These are phyloP conservation scores for Sarocladium strictum DNA, from an alignment of 2,329 filamentous ascomycete species.

Conservation along the genomic window DNA sequence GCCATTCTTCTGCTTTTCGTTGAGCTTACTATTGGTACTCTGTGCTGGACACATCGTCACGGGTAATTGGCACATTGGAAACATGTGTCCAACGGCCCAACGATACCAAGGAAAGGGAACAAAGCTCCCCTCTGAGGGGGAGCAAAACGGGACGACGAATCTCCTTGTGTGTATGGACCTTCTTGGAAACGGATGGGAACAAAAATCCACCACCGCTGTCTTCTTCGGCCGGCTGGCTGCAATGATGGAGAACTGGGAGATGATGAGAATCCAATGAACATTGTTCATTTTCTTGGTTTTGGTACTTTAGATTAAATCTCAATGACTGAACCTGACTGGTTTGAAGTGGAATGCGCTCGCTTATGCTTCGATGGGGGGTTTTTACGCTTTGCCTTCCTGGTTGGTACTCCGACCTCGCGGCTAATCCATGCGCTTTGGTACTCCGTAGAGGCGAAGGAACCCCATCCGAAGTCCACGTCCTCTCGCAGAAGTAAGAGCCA, in stretches of 20 bases:
- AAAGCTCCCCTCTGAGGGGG: not conserved
- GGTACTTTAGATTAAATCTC: slow-evolving; percentile 6
- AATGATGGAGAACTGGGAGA: not conserved
- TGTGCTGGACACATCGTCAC: slow-evolving; percentile 8
- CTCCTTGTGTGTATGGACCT: not conserved
- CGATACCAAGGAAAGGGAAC: not conserved
- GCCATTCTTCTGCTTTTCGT: not conserved
- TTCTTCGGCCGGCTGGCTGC: not conserved
- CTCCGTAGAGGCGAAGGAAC: slow-evolving; percentile 78
- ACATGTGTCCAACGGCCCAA: too few relatives aligned
- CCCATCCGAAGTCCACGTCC: slow-evolving; percentile 64
- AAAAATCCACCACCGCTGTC: not conserved
- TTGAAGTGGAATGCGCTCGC: too few relatives aligned
- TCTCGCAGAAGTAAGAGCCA: slow-evolving; percentile 93
- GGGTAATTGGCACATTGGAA: not conserved
- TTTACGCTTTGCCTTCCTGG: not conserved
- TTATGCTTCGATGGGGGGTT: not conserved
- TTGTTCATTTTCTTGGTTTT: not conserved
- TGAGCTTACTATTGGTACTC: not conserved
- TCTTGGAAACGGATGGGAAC: not conserved
- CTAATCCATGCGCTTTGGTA: too few relatives aligned
- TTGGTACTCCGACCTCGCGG: too few relatives aligned
- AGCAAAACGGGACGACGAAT: slow-evolving; percentile 3
- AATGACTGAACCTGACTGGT: not conserved
- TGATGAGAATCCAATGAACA: not conserved